Conservation (phyloP, 2,329 filamentous ascomycete species). For the Alternaria postmessia region DNA sequence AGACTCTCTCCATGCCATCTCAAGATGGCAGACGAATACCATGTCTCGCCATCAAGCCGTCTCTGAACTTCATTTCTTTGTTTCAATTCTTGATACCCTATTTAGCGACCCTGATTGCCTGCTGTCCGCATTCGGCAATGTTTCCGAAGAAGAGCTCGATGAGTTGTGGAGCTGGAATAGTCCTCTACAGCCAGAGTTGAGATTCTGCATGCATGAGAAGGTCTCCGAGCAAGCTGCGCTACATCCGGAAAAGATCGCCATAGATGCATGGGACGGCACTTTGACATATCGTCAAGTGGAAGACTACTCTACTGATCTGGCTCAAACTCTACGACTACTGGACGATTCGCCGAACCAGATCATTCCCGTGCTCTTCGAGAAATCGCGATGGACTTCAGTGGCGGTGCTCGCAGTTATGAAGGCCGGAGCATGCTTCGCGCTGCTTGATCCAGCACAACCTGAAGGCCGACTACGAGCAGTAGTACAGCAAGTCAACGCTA, state of each 20-base stretch:
- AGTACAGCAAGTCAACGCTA: constrained; percentile 41
- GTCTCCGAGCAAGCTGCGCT: constrained; percentile 51
- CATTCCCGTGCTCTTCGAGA: constrained; percentile 53
- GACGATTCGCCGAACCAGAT: constrained; percentile 40
- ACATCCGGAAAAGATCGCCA: constrained; percentile 48
- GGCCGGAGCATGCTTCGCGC: constrained; percentile 48
- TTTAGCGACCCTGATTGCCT: constrained; percentile 37
- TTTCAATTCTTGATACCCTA: constrained; percentile 46
- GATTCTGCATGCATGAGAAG: constrained; percentile 59
- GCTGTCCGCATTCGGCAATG: constrained; percentile 26
- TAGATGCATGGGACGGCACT: constrained; percentile 50
- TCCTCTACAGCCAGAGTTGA: constrained; percentile 53
- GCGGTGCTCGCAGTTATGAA: constrained; percentile 53
- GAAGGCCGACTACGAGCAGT: constrained; percentile 45
- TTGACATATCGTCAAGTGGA: constrained; percentile 49
- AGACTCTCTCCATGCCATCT: constrained; percentile 46
- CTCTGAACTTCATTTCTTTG: constrained; percentile 54
- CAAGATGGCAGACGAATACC: constrained; percentile 54
- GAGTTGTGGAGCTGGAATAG: constrained; percentile 61
- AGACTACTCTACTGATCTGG: constrained; percentile 43
- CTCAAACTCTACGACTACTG: constrained; percentile 33
- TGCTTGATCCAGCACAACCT: constrained; percentile 48
- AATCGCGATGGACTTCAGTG: constrained; percentile 51
- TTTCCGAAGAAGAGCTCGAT: constrained; percentile 51
- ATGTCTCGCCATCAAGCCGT: constrained; percentile 56